These are phyloP conservation scores for Paraphaeosphaeria minitans DNA, from an alignment of 2,329 filamentous ascomycete species.

Conservation along the genomic window DNA sequence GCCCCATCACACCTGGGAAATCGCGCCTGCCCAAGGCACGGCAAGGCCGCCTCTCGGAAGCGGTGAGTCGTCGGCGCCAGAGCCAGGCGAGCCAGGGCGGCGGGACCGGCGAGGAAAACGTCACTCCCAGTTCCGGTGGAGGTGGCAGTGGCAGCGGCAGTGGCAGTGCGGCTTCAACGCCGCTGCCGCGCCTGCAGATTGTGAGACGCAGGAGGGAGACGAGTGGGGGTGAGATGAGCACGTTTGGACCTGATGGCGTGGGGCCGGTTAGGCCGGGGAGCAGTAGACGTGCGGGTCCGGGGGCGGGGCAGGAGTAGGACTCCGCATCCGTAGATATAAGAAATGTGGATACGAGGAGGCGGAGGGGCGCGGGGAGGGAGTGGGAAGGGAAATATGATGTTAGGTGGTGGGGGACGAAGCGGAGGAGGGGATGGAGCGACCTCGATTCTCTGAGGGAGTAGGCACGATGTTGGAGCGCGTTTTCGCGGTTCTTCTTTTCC, in stretches of 20 bases:
- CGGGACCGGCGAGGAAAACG: constrained; percentile 29
- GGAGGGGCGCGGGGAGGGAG: neutral
- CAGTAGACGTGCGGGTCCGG: neutral
- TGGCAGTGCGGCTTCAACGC: constrained; percentile 18
- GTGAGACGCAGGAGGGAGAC: constrained; percentile 42
- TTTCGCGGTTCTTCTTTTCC: neutral
- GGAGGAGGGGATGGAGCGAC: constrained; percentile 1
- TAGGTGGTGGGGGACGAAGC: constrained; percentile 10
- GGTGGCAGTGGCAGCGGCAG: neutral
- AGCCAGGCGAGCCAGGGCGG: constrained; percentile 28
- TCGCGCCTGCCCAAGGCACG: constrained; percentile 40
- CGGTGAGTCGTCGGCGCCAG: constrained; percentile 31
- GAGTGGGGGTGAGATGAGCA: constrained; percentile 38
- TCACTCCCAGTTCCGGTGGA: constrained; percentile 10
- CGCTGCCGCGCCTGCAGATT: constrained; percentile 40
- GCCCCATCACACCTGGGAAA: neutral
- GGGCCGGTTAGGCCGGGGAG: neutral
- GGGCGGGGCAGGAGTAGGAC: neutral
- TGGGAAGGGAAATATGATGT: constrained; percentile 13
- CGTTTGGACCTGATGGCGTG: neutral
- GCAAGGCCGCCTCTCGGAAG: constrained; percentile 37
- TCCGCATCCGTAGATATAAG: neutral
- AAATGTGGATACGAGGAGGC: neutral
- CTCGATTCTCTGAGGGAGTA: neutral
- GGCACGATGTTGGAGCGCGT: too few relatives aligned